These are phyloP conservation scores for Spizellomyces sp. DNA, from an alignment of 192 early-diverging fungal species.

Conservation along the genomic window DNA sequence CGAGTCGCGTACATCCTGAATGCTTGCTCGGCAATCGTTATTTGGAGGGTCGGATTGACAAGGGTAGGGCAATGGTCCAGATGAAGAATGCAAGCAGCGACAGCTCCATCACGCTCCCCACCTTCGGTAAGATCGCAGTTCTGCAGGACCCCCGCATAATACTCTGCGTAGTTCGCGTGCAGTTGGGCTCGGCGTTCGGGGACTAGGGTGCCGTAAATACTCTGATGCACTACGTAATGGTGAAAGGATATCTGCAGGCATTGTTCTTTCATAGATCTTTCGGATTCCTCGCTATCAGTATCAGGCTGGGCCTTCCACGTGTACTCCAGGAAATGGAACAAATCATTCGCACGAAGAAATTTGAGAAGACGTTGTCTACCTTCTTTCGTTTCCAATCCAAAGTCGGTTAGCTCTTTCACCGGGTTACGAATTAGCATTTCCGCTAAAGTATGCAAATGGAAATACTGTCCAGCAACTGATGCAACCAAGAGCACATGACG, in stretches of 20 bases:
- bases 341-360: background rate
- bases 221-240: too few species aligned
- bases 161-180: too few species aligned
- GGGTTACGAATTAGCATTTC: conserved; percentile 7
- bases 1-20: conserved; percentile 16
- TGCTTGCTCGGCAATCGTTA: background rate
- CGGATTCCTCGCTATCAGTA: too few species aligned
- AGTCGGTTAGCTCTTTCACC: conserved; percentile 15
- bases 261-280: background rate
- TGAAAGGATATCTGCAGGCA: background rate
- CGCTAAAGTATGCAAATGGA: background rate
- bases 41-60: background rate
- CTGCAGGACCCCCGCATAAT: too few species aligned
- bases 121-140: background rate
- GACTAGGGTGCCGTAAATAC: too few species aligned
- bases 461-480: conserved; percentile 8
- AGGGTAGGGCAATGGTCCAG: conserved; percentile 14
- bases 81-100: conserved; percentile 5
- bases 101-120: background rate
- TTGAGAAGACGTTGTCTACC: conserved; percentile 15
- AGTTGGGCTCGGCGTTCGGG: too few species aligned
- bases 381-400: conserved; percentile 6
- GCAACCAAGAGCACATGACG: conserved; percentile 10
- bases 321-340: conserved; percentile 10
- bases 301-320: background rate